Conservation (phyloP, 768 basidiomycete genomes). For the Exsudoporus frostii region DNA sequence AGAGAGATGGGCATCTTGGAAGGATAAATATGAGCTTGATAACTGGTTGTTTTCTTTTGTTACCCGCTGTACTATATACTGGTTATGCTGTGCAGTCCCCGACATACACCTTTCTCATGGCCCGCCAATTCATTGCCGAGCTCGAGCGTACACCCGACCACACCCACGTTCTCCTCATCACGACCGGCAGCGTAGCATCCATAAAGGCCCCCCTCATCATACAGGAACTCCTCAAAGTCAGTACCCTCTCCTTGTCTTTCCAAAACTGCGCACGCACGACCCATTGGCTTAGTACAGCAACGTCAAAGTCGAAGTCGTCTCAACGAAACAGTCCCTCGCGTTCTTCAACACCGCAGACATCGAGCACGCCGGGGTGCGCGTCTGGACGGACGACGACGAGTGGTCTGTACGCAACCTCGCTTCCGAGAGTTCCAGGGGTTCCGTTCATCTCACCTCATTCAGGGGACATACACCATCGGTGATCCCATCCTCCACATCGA, state of each 20-base stretch:
- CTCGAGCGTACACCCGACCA: constrained; percentile 24
- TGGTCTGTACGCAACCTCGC: constrained; percentile 64
- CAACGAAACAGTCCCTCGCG: constrained; percentile 72
- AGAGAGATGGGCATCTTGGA: constrained; percentile 80
- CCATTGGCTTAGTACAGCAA: constrained; percentile 54
- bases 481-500: constrained; percentile 97
- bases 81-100: neutral
- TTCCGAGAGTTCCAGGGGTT: neutral
- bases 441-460: neutral
- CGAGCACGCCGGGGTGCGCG: constrained; percentile 47
- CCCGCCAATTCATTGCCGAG: constrained; percentile 26
- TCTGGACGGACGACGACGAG: constrained; percentile 92
- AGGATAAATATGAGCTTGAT: constrained; percentile 14
- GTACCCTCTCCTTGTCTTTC: constrained; percentile 30
- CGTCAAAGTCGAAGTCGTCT: constrained; percentile 79
- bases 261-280: neutral
- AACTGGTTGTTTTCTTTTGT: neutral
- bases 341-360: constrained; percentile 68
- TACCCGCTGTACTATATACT: constrained; percentile 16
- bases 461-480: constrained; percentile 75
- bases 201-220: constrained; percentile 93
- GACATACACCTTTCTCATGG: constrained; percentile 4
- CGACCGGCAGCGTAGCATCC: constrained; percentile 94
- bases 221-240: constrained; percentile 60
- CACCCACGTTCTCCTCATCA: constrained; percentile 74